These are phyloP conservation scores for Spiraea crenata DNA, from an alignment of 331 rosid genomes.

Conservation along the genomic window DNA sequence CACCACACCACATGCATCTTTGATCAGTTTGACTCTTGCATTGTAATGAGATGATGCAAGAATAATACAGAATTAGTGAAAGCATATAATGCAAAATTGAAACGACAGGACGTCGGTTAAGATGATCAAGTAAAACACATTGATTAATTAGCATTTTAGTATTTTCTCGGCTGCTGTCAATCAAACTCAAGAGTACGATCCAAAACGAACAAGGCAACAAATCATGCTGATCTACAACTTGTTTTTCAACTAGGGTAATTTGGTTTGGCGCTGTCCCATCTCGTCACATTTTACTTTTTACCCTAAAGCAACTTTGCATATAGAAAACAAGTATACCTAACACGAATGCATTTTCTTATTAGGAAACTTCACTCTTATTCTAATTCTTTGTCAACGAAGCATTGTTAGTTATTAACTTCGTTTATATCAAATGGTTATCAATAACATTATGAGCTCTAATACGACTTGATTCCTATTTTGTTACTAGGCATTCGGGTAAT, in stretches of 20 bases:
- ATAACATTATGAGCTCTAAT: too few species aligned
- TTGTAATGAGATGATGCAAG: too few species aligned
- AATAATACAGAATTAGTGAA: background rate
- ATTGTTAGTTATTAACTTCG: background rate
- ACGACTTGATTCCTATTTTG: background rate
- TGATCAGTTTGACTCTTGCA: background rate
- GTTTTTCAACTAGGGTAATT: too few species aligned
- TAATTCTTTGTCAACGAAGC: background rate
- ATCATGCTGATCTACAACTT: background rate
- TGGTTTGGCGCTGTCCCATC: background rate
- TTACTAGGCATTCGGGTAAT: too few species aligned
- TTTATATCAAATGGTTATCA: too few species aligned
- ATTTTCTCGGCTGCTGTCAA: background rate
- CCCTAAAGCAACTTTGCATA: too few species aligned
- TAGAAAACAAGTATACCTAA: too few species aligned
- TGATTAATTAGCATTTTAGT: background rate
- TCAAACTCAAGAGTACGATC: background rate
- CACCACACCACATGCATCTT: too few species aligned
- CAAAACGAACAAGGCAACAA: background rate
- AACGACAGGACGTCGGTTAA: background rate
- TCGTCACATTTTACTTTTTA: background rate
- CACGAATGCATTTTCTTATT: too few species aligned
- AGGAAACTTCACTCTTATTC: too few species aligned
- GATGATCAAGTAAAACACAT: background rate
- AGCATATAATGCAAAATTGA: conserved; percentile 13